These are phyloP conservation scores for Stipa capillata DNA, from an alignment of 176 grass and related monocot species.

Conservation along the genomic window DNA sequence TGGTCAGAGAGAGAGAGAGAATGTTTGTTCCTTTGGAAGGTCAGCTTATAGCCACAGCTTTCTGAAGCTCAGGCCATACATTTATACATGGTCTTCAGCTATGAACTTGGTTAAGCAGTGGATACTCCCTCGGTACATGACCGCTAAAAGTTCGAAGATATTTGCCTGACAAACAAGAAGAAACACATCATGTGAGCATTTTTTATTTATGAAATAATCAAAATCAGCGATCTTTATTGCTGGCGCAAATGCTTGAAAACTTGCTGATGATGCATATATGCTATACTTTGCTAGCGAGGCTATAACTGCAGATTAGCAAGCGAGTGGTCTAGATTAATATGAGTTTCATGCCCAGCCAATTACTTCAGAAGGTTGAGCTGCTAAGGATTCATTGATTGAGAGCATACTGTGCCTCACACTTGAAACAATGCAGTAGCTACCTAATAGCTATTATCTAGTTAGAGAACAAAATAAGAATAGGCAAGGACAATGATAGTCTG, in stretches of 20 bases:
- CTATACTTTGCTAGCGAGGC: neutral
- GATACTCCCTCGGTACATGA: neutral
- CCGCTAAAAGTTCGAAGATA: neutral
- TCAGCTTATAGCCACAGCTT: neutral
- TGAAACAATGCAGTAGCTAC: neutral
- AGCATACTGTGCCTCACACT: neutral
- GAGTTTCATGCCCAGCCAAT: neutral
- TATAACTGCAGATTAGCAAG: neutral
- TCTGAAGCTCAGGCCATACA: neutral
- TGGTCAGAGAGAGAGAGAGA: neutral
- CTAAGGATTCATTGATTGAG: neutral
- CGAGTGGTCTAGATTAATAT: neutral
- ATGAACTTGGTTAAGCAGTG: neutral
- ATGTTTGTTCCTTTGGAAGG: neutral
- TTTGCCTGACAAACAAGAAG: constrained; percentile 11
- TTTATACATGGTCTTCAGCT: neutral
- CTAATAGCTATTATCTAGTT: neutral
- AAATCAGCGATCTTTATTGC: neutral
- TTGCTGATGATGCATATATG: neutral
- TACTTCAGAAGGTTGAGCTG: neutral
- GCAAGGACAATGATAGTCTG: neutral
- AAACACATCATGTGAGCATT: neutral
- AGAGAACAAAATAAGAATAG: neutral
- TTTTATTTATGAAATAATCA: neutral
- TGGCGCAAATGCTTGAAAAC: neutral